Conservation (phyloP, 371 early-diverging fungal species). For the Scutellospora calospora region DNA sequence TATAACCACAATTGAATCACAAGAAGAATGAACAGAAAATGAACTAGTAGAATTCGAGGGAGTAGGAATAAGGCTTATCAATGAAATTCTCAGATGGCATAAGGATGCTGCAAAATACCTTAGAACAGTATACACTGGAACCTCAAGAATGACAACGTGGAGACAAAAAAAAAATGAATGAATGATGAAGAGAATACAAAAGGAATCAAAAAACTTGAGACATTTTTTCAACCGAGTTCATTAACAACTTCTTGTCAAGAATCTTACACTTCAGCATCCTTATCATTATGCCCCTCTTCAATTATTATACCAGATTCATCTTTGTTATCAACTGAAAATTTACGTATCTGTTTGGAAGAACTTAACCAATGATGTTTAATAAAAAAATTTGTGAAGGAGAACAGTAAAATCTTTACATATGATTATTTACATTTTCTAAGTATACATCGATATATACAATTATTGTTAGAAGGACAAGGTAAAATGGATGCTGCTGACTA, state of each 20-base stretch:
- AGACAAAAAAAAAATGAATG: constrained; percentile 1
- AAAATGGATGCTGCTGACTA: not conserved
- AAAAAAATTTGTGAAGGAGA: not conserved
- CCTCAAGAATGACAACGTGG: constrained; percentile 12
- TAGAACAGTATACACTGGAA: constrained; percentile 18
- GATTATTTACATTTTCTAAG: not conserved
- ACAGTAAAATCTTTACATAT: not conserved
- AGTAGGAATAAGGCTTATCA: constrained; percentile 11
- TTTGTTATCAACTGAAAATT: not conserved
- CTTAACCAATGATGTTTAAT: not conserved
- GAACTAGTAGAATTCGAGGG: constrained; percentile 45
- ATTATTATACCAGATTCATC: not conserved
- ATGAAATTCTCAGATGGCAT: constrained; percentile 3
- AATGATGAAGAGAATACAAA: not conserved
- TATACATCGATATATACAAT: not conserved
- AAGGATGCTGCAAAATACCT: not conserved
- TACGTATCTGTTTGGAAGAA: not conserved
- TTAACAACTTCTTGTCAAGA: not conserved
- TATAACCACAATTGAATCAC: no score
- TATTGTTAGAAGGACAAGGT: not conserved
- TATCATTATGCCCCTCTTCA: not conserved
- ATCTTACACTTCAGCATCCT: not conserved
- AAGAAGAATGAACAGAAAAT: not conserved
- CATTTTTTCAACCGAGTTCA: not conserved
- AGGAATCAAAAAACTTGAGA: constrained; percentile 1